Base-by-base conservation (phyloP, 2,329 filamentous ascomycete species). In the Cladosporium sp. region DNA sequence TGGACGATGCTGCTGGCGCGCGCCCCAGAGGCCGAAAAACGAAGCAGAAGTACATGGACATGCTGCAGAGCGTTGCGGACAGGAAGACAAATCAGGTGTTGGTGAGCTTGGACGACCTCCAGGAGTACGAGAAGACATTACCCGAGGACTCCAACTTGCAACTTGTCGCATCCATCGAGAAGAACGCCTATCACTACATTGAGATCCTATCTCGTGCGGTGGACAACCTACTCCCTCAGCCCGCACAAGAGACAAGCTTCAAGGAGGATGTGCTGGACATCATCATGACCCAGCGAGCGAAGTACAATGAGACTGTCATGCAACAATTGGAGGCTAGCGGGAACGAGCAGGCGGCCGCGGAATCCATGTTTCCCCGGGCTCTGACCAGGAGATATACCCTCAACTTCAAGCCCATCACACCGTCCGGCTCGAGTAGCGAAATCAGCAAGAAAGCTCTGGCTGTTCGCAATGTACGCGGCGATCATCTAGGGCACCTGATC, bases 251-350 rank as follows among this genome's bases (percentile, higher is more conserved):
- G 59, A 79, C 92, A 60, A 91, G 81, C 81, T 97, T 95, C 79
- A 97, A 97, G 70, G 91, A 96, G 66, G 93, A 98, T 71, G 91
- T 97, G 9, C 79, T 98, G 41, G 93, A 98, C 71, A 89, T 98
- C 31, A 86, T 98, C 65, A 95, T 96, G 86, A 88, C 89, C 38
- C 89, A 95, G 67, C 85, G 93, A 62, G 84, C 88, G 62, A 86
- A 85, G 63, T 84, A 90, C 61, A 97, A 98, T 69, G 86, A 89
- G 59, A 84, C 85, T 41, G 78, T 95, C 56, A 69, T 73, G 53
- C 66, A 71, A 31, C 65, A 67, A 19, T 61, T 63, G 22, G 73
- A 77, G 44, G 67, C 68, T 10, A 65, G 61, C 2, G 57, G 61
- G 4, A 71, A 74, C 43, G 66, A 80, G 51, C 77, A 83, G 6